Percentiles rank a stretch among this genome's conserved stretches.
Evolutionary conservation across 805 yeast species (phyloP).

Genomic region (Candida methanosorbosa): DNA sequence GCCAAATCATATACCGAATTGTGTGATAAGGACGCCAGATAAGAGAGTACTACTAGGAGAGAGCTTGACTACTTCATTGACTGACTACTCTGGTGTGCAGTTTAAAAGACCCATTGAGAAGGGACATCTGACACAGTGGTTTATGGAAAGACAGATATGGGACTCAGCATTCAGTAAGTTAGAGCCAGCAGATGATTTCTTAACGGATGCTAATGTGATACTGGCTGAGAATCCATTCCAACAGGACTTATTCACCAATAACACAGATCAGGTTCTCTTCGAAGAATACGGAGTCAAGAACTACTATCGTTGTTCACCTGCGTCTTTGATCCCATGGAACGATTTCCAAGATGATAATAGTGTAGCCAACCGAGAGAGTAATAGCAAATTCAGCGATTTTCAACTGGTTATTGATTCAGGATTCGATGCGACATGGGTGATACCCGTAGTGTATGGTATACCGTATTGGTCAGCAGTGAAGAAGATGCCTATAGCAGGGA

Average conservation of each 20-base stretch:
- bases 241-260: conserved; percentile 70
- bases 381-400: conserved; percentile 39
- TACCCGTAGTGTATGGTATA: conserved; percentile 75
- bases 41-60: conserved; percentile 68
- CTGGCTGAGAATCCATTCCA: conserved; percentile 78
- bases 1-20: conserved; percentile 55
- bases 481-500: conserved; percentile 82
- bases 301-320: conserved; percentile 58
- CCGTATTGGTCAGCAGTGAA: conserved; percentile 71
- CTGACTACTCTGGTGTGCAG: conserved; percentile 65
- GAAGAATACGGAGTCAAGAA: conserved; percentile 84
- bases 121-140: conserved; percentile 91
- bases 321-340: conserved; percentile 58
- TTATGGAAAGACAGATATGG: conserved; percentile 82
- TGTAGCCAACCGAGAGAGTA: conserved; percentile 7
- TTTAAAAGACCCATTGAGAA: conserved; percentile 79
- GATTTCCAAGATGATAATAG: conserved; percentile 19
- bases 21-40: conserved; percentile 68
- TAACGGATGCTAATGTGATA: conserved; percentile 50
- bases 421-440: conserved; percentile 75
- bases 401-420: conserved; percentile 84
- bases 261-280: conserved; percentile 85
- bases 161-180: conserved; percentile 56
- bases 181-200: conserved; percentile 30
- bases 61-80: conserved; percentile 45